These are phyloP conservation scores for Curvularia lunata DNA, from an alignment of 2,329 filamentous ascomycete species.

Conservation along the genomic window DNA sequence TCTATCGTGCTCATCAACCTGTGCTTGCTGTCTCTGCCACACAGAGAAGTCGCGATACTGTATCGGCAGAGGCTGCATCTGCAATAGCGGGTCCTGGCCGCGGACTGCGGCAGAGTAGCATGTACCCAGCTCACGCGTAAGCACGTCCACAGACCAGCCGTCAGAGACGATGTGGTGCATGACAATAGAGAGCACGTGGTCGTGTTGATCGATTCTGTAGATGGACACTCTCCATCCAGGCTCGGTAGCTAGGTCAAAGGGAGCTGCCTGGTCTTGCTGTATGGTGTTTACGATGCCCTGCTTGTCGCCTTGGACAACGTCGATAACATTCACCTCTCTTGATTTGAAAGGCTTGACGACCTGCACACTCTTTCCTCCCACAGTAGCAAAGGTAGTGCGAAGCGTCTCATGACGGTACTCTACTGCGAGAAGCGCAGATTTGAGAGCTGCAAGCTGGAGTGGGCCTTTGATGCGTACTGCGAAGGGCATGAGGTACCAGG, in stretches of 20 bases:
- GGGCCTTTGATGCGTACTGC: too few species aligned
- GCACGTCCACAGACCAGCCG: constrained; percentile 16
- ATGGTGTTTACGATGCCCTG: background rate
- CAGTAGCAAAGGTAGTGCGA: constrained; percentile 1
- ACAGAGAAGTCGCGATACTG: constrained; percentile 8
- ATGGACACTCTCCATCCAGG: constrained; percentile 1
- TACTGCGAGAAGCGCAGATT: too few species aligned
- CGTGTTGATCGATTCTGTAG: background rate
- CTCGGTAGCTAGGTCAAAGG: background rate
- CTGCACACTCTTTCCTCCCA: too few species aligned
- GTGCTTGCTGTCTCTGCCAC: background rate
- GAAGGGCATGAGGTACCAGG: too few species aligned
- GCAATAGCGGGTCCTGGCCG: background rate
- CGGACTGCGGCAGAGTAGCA: background rate
- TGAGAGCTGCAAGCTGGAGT: too few species aligned
- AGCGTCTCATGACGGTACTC: constrained; percentile 9
- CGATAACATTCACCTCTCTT: too few species aligned
- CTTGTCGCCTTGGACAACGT: background rate
- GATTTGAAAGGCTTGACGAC: background rate
- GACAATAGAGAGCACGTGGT: constrained; percentile 12
- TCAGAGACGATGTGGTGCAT: constrained; percentile 21
- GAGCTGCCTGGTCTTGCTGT: constrained; percentile 3
- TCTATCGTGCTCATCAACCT: background rate
- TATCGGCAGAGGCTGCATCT: background rate
- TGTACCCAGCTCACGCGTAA: background rate